A percentile compares a stretch with the other conserved stretches of the same genome.
Evolutionary conservation across 2,329 filamentous ascomycete genomes (phyloP).

Genomic region (Allantophomopsis lycopodina): DNA sequence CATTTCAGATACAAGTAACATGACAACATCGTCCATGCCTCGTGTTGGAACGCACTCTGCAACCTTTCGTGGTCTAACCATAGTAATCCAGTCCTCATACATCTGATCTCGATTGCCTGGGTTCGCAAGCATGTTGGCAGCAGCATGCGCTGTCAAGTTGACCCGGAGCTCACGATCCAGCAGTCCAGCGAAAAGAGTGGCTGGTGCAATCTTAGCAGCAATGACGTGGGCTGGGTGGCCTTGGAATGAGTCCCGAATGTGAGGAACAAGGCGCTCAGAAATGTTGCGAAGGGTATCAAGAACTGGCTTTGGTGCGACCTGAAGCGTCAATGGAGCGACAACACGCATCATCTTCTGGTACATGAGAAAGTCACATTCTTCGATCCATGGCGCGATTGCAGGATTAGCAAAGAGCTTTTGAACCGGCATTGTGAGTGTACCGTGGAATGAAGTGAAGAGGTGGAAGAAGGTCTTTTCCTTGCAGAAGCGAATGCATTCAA

Average conservation of each 20-base stretch:
- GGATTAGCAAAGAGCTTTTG: slow-evolving; percentile 81
- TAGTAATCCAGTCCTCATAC: slow-evolving; percentile 80
- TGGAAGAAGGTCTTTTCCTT: slow-evolving; percentile 96
- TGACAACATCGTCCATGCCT: slow-evolving; percentile 54
- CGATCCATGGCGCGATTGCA: slow-evolving; percentile 79
- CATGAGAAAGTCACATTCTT: slow-evolving; percentile 87
- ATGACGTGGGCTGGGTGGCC: slow-evolving; percentile 76
- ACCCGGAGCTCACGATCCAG: slow-evolving; percentile 80
- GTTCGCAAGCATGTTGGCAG: slow-evolving; percentile 82
- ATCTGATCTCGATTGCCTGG: slow-evolving; percentile 85
- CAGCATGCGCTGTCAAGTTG: slow-evolving; percentile 86
- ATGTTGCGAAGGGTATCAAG: slow-evolving; percentile 80
- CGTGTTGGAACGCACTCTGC: slow-evolving; percentile 47
- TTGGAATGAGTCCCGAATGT: slow-evolving; percentile 76
- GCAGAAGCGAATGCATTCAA: slow-evolving; percentile 92
- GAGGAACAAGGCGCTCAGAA: slow-evolving; percentile 63
- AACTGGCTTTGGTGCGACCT: slow-evolving; percentile 80
- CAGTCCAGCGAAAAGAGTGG: slow-evolving; percentile 75
- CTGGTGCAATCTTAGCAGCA: slow-evolving; percentile 75
- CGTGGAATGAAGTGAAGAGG: slow-evolving; percentile 87
- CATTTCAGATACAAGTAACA: slow-evolving; percentile 50
- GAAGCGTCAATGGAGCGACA: slow-evolving; percentile 73
- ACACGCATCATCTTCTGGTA: slow-evolving; percentile 97
- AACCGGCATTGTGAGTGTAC: slow-evolving; percentile 90
- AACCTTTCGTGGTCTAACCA: slow-evolving; percentile 47